Evolutionary conservation across 495 filamentous ascomycete genomes (phyloP), one percentile per base, ranked within the genome.

Genomic region (Penicillium bialowiezense): DNA sequence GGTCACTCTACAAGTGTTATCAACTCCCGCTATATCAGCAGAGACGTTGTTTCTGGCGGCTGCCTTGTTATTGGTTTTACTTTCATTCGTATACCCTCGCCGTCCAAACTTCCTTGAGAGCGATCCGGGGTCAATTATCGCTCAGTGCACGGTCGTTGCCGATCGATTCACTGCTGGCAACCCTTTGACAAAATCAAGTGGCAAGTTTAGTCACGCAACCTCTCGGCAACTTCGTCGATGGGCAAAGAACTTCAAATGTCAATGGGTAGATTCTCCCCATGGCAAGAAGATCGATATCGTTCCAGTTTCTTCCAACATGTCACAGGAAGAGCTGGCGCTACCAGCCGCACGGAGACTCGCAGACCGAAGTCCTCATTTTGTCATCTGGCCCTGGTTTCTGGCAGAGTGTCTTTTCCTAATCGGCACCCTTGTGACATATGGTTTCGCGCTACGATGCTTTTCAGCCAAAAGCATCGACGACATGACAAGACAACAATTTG

Each of bases 161-260:
- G 43, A 54, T 15, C 31, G 48, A 5, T 48, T 66, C 12, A 23
- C 21, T 15, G 33, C 57, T 1, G 10, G 28, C 3, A 48, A 32
- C 18, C 13, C 26, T 1, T 19, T 52, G 7, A 51, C 51, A 1
- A 38, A 44, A 12, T 49, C 53, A 0, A 26, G 51, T 29, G 17
- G 45, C 1, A 33, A 35, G 6, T 58, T 51, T 15, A 31, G 57
- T 3, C 33, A 17, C 2, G 51, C 60, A 6, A 59, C 48, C 6
- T 55, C 60, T 6, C 52, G 60, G 7, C 45, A 63, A 20, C 57
- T 66, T 44, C 57, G 51, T 8, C 43, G 29, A 12, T 61, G 54
- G 48, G 54, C 53, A 12, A 50, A 37, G 12, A 45, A 40, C 0
- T 41, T 59, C 12, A 45, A 48, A 37, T 66, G 63, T 24, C 35